Percentiles rank a stretch among this genome's conserved stretches.
Conservation (phyloP, 2,329 filamentous ascomycete species). For the Aspergillus sp. region DNA sequence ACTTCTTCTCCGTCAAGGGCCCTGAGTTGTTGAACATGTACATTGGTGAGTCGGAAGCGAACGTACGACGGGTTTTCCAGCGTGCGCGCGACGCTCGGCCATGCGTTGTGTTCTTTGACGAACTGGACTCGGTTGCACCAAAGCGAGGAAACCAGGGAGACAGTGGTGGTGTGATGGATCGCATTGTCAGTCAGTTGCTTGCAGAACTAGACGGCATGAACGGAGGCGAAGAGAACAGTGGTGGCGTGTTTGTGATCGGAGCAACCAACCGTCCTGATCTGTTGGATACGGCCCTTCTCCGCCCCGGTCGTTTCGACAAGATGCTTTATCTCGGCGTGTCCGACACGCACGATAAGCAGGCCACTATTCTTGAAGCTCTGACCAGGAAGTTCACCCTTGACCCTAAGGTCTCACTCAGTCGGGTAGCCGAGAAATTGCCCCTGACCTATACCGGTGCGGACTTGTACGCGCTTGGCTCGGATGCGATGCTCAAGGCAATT, state of each 20-base stretch:
- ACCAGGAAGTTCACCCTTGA: slow-evolving; percentile 91
- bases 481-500: slow-evolving; percentile 98
- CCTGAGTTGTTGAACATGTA: slow-evolving; percentile 98
- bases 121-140: slow-evolving; percentile 93
- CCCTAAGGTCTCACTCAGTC: slow-evolving; percentile 68
- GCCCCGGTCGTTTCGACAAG: slow-evolving; percentile 93
- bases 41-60: slow-evolving; percentile 99
- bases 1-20: slow-evolving; percentile 99
- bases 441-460: slow-evolving; percentile 98
- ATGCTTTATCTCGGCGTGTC: slow-evolving; percentile 97
- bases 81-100: slow-evolving; percentile 95
- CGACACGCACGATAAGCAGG: slow-evolving; percentile 94
- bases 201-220: slow-evolving; percentile 98
- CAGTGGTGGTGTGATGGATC: slow-evolving; percentile 95
- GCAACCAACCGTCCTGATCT: slow-evolving; percentile 93
- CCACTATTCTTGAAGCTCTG: slow-evolving; percentile 87
- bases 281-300: slow-evolving; percentile 80
- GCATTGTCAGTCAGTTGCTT: slow-evolving; percentile 90
- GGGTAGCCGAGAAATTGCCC: slow-evolving; percentile 72
- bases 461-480: slow-evolving; percentile 93
- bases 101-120: slow-evolving; percentile 97
- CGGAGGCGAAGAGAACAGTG: slow-evolving; percentile 70
- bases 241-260: slow-evolving; percentile 93
- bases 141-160: slow-evolving; percentile 97
- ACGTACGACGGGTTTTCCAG: slow-evolving; percentile 99